Evolutionary conservation across 176 grass and related monocot genomes (phyloP).

Genomic region (Carex myosuroides): DNA sequence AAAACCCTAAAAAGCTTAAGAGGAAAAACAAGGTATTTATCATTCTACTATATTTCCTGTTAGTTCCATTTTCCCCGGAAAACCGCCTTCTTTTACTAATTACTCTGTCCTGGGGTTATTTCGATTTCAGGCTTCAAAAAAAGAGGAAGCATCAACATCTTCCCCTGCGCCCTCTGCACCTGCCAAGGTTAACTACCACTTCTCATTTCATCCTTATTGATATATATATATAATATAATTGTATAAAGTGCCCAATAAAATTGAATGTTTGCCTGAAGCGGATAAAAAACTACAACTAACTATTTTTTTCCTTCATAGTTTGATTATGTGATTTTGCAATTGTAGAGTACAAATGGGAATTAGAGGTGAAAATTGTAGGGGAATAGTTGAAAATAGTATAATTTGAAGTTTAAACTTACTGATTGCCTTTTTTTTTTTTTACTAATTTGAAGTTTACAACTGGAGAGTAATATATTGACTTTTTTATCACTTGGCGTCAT

Average conservation of each 20-base stretch:
- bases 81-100: neutral
- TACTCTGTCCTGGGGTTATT: neutral
- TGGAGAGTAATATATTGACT: neutral
- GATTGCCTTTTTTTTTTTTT: neutral
- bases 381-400: neutral
- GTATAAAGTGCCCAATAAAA: neutral
- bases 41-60: neutral
- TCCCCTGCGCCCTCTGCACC: conserved; percentile 31
- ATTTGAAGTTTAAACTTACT: neutral
- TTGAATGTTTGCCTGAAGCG: neutral
- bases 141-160: conserved; percentile 21
- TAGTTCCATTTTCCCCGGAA: neutral
- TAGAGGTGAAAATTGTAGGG: neutral
- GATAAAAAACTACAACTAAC: neutral
- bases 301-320: neutral
- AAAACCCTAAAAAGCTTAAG: conserved; percentile 43
- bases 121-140: conserved; percentile 27
- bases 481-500: neutral
- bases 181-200: conserved; percentile 37
- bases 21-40: conserved; percentile 44
- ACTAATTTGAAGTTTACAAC: neutral
- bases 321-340: neutral
- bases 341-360: neutral
- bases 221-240: neutral
- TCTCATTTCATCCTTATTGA: neutral